Percentiles rank a stretch among this genome's conserved stretches.
Conservation (phyloP, 2,329 filamentous ascomycete genomes). For the Talaromyces funiculosus region DNA sequence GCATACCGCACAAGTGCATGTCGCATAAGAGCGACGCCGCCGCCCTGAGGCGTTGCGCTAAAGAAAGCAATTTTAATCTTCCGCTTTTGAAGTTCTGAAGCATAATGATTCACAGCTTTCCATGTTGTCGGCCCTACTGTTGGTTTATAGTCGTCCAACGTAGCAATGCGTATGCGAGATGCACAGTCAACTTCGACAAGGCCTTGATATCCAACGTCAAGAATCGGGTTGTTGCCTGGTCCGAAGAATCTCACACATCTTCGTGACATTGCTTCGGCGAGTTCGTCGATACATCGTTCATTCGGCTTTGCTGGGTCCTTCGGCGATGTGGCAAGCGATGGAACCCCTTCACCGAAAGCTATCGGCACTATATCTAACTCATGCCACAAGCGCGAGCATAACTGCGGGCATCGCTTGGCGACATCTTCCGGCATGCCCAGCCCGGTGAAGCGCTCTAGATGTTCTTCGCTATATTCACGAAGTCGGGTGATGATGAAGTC, state of each 20-base stretch:
- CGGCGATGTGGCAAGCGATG: conserved; percentile 19
- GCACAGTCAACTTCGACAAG: conserved; percentile 65
- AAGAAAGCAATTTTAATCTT: conserved; percentile 71
- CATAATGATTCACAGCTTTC: conserved; percentile 59
- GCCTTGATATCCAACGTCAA: conserved; percentile 61
- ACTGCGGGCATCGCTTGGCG: conserved; percentile 54
- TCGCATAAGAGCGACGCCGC: conserved; percentile 75
- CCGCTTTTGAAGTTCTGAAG: conserved; percentile 55
- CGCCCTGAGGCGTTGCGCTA: conserved; percentile 74
- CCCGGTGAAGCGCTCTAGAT: conserved; percentile 69
- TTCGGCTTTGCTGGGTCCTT: conserved; percentile 35
- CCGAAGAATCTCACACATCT: conserved; percentile 73
- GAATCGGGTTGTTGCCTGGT: conserved; percentile 62
- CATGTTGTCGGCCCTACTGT: conserved; percentile 61
- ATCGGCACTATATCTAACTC: conserved; percentile 72
- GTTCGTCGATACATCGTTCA: conserved; percentile 64
- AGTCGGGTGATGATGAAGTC: conserved; percentile 57
- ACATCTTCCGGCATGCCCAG: conserved; percentile 61
- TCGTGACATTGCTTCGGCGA: conserved; percentile 73
- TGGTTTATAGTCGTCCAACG: conserved; percentile 52
- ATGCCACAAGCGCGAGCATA: conserved; percentile 68
- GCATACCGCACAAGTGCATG: conserved; percentile 71
- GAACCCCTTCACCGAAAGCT: conserved; percentile 45
- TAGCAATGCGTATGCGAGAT: conserved; percentile 57
- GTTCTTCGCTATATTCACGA: conserved; percentile 56